Base-by-base conservation (phyloP, 495 filamentous ascomycete genomes). In the Saxispiralis lemnorum region DNA sequence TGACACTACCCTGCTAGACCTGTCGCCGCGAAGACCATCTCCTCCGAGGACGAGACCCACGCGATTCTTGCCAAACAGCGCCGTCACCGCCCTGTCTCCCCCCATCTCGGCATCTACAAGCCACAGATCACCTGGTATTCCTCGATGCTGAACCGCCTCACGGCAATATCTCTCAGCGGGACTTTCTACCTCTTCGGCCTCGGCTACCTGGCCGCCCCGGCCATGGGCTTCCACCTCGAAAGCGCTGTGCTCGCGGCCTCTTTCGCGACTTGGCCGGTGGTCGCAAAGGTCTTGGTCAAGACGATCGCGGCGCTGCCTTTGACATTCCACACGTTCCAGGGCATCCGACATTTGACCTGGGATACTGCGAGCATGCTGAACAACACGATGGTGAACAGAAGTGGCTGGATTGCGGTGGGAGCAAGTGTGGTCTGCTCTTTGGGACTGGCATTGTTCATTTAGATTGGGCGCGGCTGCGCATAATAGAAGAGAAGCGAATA, bases 71-170 rank as follows among this genome's bases (percentile, higher is more conserved):
- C 70, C 49, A 64, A 73, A 49, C 89, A 99, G 64, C 89, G 89
- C 52, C 76, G 78, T 45, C 57, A 66, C 54, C 92, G 89, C 38
- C 89, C 89, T 52, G 71, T 92, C 47, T 68, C 84, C 31, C 89
- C 89, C 35, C 88, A 99, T 59, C 75, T 99, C 41, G 55, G 62
- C 47, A 87, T 93, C 72, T 99, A 96, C 73, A 69, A 74, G 51
- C 79, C 80, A 48, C 79, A 83, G 64, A 79, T 96, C 56, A 87
- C 86, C 43, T 94, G 81, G 81, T 77, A 79, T 58, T 62, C 66
- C 35, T 83, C 77, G 43, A 64, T 56, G 41, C 65, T 81, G 61
- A 78, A 83, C 69, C 83, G 89, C 54, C 71, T 96, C 66, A 86
- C 83, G 13, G 89, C 85, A 47, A 51, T 68, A 47, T 55, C 67